A percentile compares a stretch with the other conserved stretches of the same genome.
Conservation (phyloP, 345 rosid genomes). For the Cardamine chenopodiifolia region DNA sequence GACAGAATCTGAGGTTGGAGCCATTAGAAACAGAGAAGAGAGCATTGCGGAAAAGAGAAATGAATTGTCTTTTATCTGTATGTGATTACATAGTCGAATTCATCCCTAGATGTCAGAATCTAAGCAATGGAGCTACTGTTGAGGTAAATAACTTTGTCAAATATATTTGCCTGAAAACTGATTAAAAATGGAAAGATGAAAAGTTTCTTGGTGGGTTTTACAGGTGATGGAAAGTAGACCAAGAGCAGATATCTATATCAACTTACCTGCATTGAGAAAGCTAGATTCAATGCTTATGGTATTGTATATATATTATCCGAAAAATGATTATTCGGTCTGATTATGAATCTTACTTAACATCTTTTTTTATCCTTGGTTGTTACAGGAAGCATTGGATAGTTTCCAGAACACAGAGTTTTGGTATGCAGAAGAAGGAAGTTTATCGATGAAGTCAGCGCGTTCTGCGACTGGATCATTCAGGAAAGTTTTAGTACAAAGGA, state of each 20-base stretch:
- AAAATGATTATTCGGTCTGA: not conserved
- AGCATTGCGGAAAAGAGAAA: conserved; percentile 88
- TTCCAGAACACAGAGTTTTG: conserved; percentile 82
- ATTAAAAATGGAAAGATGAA: conserved; percentile 9
- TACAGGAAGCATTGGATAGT: conserved; percentile 85
- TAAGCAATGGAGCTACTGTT: conserved; percentile 61
- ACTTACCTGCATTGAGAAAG: conserved; percentile 90
- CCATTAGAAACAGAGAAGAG: conserved; percentile 82
- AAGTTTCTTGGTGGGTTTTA: not conserved
- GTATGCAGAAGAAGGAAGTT: conserved; percentile 90
- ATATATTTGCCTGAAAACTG: conserved; percentile 18
- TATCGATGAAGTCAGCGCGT: conserved; percentile 66
- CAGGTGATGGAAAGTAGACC: conserved; percentile 83
- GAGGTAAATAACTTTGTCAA: conserved; percentile 53
- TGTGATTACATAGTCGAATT: conserved; percentile 84
- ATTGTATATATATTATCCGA: conserved; percentile 19
- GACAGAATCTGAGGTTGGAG: conserved; percentile 80
- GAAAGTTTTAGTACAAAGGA: conserved; percentile 64
- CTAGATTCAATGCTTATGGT: conserved; percentile 90
- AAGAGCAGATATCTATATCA: conserved; percentile 79
- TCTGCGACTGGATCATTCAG: conserved; percentile 69
- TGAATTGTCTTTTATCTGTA: conserved; percentile 82
- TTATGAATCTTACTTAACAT: conserved; percentile 1
- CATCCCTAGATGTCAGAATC: conserved; percentile 56
- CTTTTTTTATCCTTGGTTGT: not conserved